phyloP scores from a whole-genome alignment of 192 early-diverging fungal species.

The Linnemannia hyalina region DNA sequence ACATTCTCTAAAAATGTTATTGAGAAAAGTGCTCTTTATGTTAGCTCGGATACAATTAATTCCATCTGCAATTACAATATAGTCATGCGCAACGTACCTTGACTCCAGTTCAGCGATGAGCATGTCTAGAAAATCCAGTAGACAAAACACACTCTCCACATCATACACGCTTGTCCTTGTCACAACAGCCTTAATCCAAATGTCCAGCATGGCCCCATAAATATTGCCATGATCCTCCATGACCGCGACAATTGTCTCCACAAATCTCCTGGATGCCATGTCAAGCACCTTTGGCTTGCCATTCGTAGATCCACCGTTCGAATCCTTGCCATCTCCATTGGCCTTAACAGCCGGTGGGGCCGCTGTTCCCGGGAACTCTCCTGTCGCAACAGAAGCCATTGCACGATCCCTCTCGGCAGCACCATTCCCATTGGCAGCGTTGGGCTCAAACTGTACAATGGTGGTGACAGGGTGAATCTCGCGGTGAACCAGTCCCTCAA shows the following conservation, averaged over 20 bases:
- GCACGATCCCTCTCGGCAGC: slow-evolving; percentile 27
- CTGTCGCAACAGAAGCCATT: slow-evolving; percentile 42
- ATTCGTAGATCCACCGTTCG: slow-evolving; percentile 22
- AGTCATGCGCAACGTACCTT: slow-evolving; percentile 24
- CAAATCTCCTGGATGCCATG: slow-evolving; percentile 61
- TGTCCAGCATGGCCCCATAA: slow-evolving; percentile 63
- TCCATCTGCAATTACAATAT: neutral
- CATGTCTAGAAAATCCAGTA: slow-evolving; percentile 64
- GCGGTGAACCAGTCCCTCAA: slow-evolving; percentile 62
- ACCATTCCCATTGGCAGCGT: slow-evolving; percentile 21
- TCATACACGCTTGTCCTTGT: slow-evolving; percentile 64
- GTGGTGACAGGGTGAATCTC: slow-evolving; percentile 66
- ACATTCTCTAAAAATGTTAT: slow-evolving; percentile 26
- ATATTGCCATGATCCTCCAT: slow-evolving; percentile 59
- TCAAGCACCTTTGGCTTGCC: slow-evolving; percentile 65
- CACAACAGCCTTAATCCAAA: slow-evolving; percentile 62
- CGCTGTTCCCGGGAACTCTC: slow-evolving; percentile 43
- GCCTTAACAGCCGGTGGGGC: slow-evolving; percentile 35
- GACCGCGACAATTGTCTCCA: slow-evolving; percentile 61
- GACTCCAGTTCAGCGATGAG: slow-evolving; percentile 57
- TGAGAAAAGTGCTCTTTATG: neutral
- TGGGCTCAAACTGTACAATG: slow-evolving; percentile 61
- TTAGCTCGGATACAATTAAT: slow-evolving; percentile 6
- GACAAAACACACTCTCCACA: slow-evolving; percentile 66
- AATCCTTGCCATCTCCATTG: slow-evolving; percentile 35